A percentile compares a stretch with the other conserved stretches of the same genome.
Conservation (phyloP, 345 rosid genomes). For the Eucalyptus shirleyi region DNA sequence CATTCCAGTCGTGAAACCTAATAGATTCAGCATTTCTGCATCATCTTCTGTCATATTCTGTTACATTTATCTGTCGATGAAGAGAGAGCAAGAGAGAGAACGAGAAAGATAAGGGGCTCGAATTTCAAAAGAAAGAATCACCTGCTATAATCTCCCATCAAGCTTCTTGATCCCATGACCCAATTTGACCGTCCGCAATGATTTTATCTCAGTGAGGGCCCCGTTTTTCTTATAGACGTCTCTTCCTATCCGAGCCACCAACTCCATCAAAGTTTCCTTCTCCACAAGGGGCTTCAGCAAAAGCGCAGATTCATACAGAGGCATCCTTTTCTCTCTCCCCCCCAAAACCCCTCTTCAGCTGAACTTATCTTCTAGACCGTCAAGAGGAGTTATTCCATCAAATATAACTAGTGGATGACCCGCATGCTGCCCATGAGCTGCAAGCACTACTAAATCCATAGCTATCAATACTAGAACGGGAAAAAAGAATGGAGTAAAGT, state of each 20-base stretch:
- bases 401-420: not conserved
- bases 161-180: conserved; percentile 81
- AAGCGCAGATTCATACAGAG: conserved; percentile 79
- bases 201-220: conserved; percentile 48
- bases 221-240: conserved; percentile 63
- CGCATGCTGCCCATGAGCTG: not conserved
- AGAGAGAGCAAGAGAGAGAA: not conserved
- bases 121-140: not conserved
- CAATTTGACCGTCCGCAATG: conserved; percentile 51
- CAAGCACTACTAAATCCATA: not conserved
- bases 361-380: not conserved
- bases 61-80: not conserved
- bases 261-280: conserved; percentile 39
- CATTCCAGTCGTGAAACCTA: not conserved
- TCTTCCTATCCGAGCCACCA: conserved; percentile 52
- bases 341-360: not conserved
- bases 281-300: conserved; percentile 53
- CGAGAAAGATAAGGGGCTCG: not conserved
- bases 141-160: conserved; percentile 58
- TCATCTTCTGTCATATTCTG: not conserved
- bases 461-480: not conserved
- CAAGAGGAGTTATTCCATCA: not conserved
- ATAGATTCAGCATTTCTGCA: not conserved
- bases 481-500: not conserved
- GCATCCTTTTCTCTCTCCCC: conserved; percentile 22